Conservation (phyloP, 2,329 filamentous ascomycete species). For the Macrophomina phaseolina region DNA sequence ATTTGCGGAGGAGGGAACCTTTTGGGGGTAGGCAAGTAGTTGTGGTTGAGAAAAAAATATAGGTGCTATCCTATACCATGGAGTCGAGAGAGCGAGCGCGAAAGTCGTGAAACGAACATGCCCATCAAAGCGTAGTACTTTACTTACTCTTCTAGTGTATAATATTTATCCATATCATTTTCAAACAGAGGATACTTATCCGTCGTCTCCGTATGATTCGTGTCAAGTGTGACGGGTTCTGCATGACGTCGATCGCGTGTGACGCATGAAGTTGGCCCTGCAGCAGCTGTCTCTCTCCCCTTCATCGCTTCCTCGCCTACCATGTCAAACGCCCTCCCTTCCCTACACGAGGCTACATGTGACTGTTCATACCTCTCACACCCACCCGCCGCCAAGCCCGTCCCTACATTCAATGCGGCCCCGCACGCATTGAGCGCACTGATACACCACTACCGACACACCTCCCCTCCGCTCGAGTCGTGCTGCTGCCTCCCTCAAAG, state of each 20-base stretch:
- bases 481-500: neutral
- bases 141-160: constrained; percentile 18
- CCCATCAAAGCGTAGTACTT: neutral
- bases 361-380: neutral
- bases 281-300: too few species aligned
- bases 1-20: neutral
- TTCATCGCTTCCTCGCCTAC: neutral
- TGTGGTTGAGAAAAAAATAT: constrained; percentile 5
- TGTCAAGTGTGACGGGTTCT: neutral
- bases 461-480: neutral
- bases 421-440: constrained; percentile 2
- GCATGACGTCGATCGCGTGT: too few species aligned
- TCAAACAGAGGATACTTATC: neutral
- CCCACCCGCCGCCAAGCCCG: neutral
- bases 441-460: neutral
- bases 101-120: neutral
- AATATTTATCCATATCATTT: constrained; percentile 5
- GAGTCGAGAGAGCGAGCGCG: neutral
- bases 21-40: neutral
- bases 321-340: neutral
- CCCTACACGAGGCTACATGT: too few species aligned
- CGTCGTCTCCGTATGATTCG: neutral
- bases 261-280: too few species aligned
- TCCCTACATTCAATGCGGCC: neutral
- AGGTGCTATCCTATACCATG: constrained; percentile 5